Base-by-base conservation (phyloP, 2,329 filamentous ascomycete species). In the Leptographium flavum region DNA sequence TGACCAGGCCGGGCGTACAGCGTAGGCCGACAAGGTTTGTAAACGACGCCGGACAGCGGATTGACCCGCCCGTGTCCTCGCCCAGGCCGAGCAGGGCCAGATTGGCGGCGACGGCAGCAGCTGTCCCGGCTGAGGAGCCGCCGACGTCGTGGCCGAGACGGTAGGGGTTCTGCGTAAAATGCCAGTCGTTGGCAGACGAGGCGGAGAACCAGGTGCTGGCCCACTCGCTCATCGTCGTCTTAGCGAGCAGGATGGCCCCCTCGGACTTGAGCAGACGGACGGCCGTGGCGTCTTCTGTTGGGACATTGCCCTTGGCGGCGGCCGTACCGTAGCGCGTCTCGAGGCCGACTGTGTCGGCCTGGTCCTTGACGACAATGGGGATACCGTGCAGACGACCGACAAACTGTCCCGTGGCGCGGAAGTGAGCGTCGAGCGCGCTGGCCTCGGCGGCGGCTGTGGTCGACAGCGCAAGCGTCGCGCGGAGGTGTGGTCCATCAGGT, bases 191-290 rank as follows among this genome's bases (percentile, higher is more conserved):
- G 25, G 49, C 50, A 6, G 45, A 45, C 19, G 46, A 50, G 28
- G 25, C 31, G 9, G 39, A 42, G n/a, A 52, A 55, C 50, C 50
- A 52, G 10, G 49, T 41, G 4, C 46, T 46, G 2, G 50, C 52
- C 53, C 52, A 54, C 41, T 55, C 52, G 15, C 51, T 13, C 35
- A 52, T 46, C n/a, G 46, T 53, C 1, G 53, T 54, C 45, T 54
- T 54, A 6, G 50, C 54, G 2, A 55, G 46, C n/a, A 55, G 25
- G 17, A 55, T 50, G 5, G 53, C 54, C 11, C 53, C 53, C 5
- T 46, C 53, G 7, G 31, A 47, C 31, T 51, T 51, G 25, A 55
- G 46, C 25, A 44, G 49, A 2, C 40, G 37, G 22, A 55, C 52
- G 3, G 52, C 50, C 19, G 48, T 39, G 27, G 52, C 53, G 22